A percentile compares a stretch with the other conserved stretches of the same genome.
Conservation (phyloP, 2,329 filamentous ascomycete species). For the Cadophora malorum region DNA sequence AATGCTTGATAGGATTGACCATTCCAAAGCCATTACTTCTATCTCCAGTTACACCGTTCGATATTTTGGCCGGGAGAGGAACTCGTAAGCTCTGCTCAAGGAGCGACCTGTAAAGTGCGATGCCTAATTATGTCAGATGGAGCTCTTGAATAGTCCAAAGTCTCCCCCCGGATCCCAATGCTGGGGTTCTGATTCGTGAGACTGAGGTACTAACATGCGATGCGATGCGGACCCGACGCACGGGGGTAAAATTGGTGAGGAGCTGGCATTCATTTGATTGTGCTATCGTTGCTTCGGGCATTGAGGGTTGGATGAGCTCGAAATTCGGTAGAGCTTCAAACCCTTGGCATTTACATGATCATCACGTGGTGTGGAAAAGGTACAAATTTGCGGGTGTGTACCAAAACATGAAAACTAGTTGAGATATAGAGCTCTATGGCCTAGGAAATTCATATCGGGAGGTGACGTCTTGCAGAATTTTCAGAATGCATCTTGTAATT, state of each 20-base stretch:
- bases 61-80: conserved; percentile 57
- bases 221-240: conserved; percentile 55
- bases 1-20: conserved; percentile 56
- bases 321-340: conserved; percentile 1
- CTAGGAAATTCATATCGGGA: too few relatives aligned
- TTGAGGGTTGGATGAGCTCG: background rate
- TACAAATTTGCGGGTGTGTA: too few relatives aligned
- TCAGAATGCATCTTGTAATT: background rate
- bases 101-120: conserved; percentile 76
- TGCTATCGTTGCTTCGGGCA: background rate
- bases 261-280: conserved; percentile 51
- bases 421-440: too few relatives aligned
- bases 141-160: background rate
- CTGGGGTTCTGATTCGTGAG: too few relatives aligned
- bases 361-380: conserved; percentile 1
- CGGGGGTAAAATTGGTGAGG: conserved; percentile 52
- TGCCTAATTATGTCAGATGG: conserved; percentile 51
- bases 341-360: background rate
- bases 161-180: too few relatives aligned
- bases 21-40: conserved; percentile 27
- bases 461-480: too few relatives aligned
- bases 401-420: too few relatives aligned
- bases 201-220: conserved; percentile 52
- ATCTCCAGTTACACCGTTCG: conserved; percentile 2
- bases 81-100: conserved; percentile 62